These are phyloP conservation scores for Nicotiana attenuata DNA, from an alignment of 257 asterid genomes.

Conservation along the genomic window DNA sequence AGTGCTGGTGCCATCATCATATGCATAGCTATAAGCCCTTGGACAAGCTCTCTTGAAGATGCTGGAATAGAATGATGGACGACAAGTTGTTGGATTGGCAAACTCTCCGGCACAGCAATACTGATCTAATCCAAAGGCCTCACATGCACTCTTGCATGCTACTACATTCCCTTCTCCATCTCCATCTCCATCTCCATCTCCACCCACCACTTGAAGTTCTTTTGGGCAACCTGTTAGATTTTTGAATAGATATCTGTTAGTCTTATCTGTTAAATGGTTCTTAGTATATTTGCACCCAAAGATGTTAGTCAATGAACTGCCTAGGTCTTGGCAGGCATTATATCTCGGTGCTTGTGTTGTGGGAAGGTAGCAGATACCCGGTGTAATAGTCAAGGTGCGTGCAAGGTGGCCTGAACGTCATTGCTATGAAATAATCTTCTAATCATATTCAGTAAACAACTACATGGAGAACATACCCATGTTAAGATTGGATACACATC, in stretches of 20 bases:
- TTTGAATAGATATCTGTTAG: neutral
- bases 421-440: neutral
- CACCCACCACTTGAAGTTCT: slow-evolving; percentile 74
- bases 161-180: slow-evolving; percentile 43
- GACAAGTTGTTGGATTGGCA: slow-evolving; percentile 71
- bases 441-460: neutral
- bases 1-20: slow-evolving; percentile 80
- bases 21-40: slow-evolving; percentile 74
- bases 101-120: slow-evolving; percentile 84
- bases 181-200: slow-evolving; percentile 25
- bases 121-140: slow-evolving; percentile 63
- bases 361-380: neutral
- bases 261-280: neutral
- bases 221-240: slow-evolving; percentile 62
- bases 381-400: neutral
- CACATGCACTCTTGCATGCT: slow-evolving; percentile 88
- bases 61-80: slow-evolving; percentile 65
- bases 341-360: neutral
- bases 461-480: slow-evolving; percentile 35
- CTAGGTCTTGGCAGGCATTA: neutral
- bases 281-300: no score
- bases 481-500: slow-evolving; percentile 61
- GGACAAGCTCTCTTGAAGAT: slow-evolving; percentile 76
- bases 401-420: neutral
- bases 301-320: neutral